These are phyloP conservation scores for Naganishia cerealis DNA, from an alignment of 1,284 basidiomycete species.

Conservation along the genomic window DNA sequence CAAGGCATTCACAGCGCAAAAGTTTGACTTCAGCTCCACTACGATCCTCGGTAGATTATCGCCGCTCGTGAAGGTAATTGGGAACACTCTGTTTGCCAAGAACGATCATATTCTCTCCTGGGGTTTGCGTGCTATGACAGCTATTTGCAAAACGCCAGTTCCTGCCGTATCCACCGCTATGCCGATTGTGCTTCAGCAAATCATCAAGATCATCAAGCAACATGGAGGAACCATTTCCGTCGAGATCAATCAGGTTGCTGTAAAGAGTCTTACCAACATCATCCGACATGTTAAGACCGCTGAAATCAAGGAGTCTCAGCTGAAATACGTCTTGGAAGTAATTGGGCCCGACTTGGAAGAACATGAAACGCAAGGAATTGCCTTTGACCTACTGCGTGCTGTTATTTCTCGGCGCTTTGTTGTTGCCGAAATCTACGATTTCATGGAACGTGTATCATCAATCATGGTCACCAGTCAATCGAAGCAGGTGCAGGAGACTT, in stretches of 20 bases:
- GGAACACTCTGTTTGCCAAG: slow-evolving; percentile 87
- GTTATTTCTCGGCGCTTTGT: slow-evolving; percentile 88
- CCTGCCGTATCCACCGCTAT: slow-evolving; percentile 73
- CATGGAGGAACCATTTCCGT: slow-evolving; percentile 80
- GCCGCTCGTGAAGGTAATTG: slow-evolving; percentile 80
- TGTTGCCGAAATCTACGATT: slow-evolving; percentile 93
- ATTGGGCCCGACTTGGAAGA: slow-evolving; percentile 92
- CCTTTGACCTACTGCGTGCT: slow-evolving; percentile 88
- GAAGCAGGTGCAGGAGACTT: slow-evolving; percentile 83
- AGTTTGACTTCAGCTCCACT: slow-evolving; percentile 78
- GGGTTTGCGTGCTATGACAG: slow-evolving; percentile 77
- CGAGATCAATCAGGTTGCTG: slow-evolving; percentile 81
- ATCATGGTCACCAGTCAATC: slow-evolving; percentile 94
- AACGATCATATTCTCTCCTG: slow-evolving; percentile 75
- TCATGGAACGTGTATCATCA: slow-evolving; percentile 93
- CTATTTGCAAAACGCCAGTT: slow-evolving; percentile 81
- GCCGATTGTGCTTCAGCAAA: slow-evolving; percentile 81
- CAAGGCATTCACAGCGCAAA: slow-evolving; percentile 78
- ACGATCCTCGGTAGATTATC: slow-evolving; percentile 76
- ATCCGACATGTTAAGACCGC: slow-evolving; percentile 79
- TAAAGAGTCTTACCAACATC: slow-evolving; percentile 81
- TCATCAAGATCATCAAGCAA: slow-evolving; percentile 78
- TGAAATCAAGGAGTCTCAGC: slow-evolving; percentile 82
- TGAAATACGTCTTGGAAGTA: slow-evolving; percentile 81
- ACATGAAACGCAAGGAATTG: slow-evolving; percentile 76